phyloP scores from a whole-genome alignment of 2,329 filamentous ascomycete species.

The Aspergillus tanneri region DNA sequence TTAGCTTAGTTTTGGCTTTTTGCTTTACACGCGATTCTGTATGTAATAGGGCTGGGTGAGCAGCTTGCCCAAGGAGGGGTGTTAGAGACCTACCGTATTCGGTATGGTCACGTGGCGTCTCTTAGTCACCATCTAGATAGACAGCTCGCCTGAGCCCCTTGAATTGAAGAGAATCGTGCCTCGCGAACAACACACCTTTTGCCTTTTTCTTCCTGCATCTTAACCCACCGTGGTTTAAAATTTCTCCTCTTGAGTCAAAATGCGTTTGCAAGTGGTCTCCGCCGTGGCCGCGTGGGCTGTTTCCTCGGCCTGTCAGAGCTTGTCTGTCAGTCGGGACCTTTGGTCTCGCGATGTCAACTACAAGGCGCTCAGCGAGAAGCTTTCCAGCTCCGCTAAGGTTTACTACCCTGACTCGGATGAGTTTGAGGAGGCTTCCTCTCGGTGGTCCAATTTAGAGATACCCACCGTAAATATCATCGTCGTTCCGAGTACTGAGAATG shows the following conservation, averaged over 20 bases:
- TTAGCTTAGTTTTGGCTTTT: no score
- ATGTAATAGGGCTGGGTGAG: no score
- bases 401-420: slow-evolving; percentile 45
- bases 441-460: slow-evolving; percentile 49
- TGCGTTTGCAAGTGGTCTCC: slow-evolving; percentile 18
- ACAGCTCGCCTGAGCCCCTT: no score
- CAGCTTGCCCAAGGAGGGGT: no score
- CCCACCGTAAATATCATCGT: slow-evolving; percentile 51
- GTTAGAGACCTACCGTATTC: no score
- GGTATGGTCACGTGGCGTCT: no score
- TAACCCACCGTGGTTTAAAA: background rate
- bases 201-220: background rate
- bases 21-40: no score
- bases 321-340: background rate
- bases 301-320: slow-evolving; percentile 5
- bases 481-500: slow-evolving; percentile 48
- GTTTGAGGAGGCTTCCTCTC: slow-evolving; percentile 40
- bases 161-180: no score
- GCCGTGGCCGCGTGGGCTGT: slow-evolving; percentile 29
- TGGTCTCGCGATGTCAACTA: slow-evolving; percentile 16
- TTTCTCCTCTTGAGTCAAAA: background rate
- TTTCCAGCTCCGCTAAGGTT: slow-evolving; percentile 44
- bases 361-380: slow-evolving; percentile 19
- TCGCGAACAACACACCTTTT: slow-evolving; percentile 1
- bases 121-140: no score